These are phyloP conservation scores for Daldinia vernicosa DNA, from an alignment of 495 filamentous ascomycete genomes.

Conservation along the genomic window DNA sequence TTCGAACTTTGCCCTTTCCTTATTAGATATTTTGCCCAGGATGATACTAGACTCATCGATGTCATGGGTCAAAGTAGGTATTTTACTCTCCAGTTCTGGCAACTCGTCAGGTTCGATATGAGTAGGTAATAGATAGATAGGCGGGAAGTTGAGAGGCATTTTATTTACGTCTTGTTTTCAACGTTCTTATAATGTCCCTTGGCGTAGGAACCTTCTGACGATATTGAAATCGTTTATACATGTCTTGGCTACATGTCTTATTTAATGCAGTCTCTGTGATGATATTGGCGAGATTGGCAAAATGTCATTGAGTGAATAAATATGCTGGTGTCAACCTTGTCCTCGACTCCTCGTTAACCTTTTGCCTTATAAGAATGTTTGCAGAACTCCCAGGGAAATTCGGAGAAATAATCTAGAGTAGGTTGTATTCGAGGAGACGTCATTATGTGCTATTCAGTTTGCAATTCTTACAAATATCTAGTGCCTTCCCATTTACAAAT, in stretches of 20 bases:
- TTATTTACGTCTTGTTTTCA: slow-evolving; percentile 5
- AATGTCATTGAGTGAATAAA: background rate
- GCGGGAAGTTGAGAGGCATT: slow-evolving; percentile 61
- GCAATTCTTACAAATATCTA: background rate
- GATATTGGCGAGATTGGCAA: background rate
- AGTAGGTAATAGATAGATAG: slow-evolving; percentile 77
- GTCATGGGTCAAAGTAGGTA: slow-evolving; percentile 75
- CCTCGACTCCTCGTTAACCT: background rate
- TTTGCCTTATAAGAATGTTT: background rate
- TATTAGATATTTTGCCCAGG: slow-evolving; percentile 73
- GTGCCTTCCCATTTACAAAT: background rate
- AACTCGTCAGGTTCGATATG: slow-evolving; percentile 70
- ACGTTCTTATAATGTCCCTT: background rate
- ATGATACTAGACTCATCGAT: slow-evolving; percentile 75
- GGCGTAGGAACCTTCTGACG: background rate
- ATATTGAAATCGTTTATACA: background rate
- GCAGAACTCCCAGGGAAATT: background rate
- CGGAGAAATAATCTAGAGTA: background rate
- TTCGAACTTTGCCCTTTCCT: slow-evolving; percentile 78
- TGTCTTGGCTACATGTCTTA: background rate
- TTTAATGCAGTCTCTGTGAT: background rate
- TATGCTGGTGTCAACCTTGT: background rate
- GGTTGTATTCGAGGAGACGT: background rate
- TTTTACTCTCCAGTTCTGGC: slow-evolving; percentile 68
- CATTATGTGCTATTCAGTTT: background rate